These are phyloP conservation scores for Fusarium sp. DNA, from an alignment of 2,329 filamentous ascomycete species.

Conservation along the genomic window DNA sequence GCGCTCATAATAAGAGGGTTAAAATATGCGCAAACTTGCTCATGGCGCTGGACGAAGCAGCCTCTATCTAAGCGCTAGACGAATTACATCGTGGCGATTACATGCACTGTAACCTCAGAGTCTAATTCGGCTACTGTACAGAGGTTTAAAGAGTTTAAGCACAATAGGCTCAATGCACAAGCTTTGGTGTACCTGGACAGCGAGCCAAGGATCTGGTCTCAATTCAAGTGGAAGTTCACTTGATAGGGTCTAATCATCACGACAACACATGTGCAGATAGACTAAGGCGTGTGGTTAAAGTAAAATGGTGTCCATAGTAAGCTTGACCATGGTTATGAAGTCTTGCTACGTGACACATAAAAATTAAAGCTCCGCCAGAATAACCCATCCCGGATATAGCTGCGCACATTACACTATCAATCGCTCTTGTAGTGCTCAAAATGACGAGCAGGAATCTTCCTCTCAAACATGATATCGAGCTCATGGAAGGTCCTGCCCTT, in stretches of 20 bases:
- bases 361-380: not conserved
- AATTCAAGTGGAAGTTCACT: rapidly evolving
- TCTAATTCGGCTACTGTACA: not conserved
- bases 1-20: not conserved
- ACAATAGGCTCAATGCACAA: not conserved
- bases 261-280: rapidly evolving
- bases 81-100: not conserved
- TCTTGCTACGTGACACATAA: not conserved
- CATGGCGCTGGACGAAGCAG: not conserved
- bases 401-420: not conserved
- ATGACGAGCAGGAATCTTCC: not conserved
- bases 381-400: not conserved
- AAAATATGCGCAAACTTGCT: not conserved
- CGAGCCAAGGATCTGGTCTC: not conserved
- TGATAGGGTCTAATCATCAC: not conserved
- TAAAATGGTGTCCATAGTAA: not conserved
- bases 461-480: conserved; percentile 9
- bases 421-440: not conserved
- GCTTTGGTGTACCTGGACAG: rapidly evolving
- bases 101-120: no score
- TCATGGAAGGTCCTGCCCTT: conserved; percentile 8
- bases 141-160: rapidly evolving
- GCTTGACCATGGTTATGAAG: not conserved
- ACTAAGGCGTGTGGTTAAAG: not conserved
- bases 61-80: rapidly evolving